Percentiles rank a stretch among this genome's conserved stretches.
Evolutionary conservation across 78 protist genomes (phyloP).

Genomic region (Speleostelium caveatum): DNA sequence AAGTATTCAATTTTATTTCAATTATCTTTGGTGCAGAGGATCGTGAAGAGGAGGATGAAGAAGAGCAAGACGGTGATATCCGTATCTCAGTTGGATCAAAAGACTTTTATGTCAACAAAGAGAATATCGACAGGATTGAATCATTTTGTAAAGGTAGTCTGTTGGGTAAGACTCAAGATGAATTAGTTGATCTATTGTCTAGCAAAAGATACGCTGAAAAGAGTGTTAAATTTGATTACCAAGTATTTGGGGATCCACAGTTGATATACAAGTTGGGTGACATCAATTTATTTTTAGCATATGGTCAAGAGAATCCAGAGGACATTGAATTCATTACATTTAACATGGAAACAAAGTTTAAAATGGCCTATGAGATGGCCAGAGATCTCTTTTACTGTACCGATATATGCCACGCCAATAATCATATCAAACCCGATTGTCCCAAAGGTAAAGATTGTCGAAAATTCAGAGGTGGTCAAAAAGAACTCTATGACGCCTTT

Average conservation of each 20-base stretch:
- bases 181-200: not conserved
- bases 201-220: not conserved
- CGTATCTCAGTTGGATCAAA: not conserved
- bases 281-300: not conserved
- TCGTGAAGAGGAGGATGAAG: not conserved
- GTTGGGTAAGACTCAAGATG: not conserved
- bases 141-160: not conserved
- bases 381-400: not conserved
- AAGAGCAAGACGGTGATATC: not conserved
- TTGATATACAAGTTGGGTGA: not conserved
- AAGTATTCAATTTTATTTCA: too few relatives aligned
- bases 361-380: not conserved
- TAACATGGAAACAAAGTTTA: not conserved
- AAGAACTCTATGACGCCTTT: not conserved
- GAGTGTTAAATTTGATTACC: not conserved
- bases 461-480: not conserved
- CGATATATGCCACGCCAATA: not conserved
- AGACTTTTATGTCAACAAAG: not conserved
- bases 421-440: not conserved
- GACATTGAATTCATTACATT: not conserved
- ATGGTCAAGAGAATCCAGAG: not conserved
- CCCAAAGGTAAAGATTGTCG: not conserved
- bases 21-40: too few relatives aligned
- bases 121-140: not conserved
- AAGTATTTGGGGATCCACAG: not conserved